phyloP scores from a whole-genome alignment of 2,329 filamentous ascomycete genomes.

The Colletotrichum scovillei region DNA sequence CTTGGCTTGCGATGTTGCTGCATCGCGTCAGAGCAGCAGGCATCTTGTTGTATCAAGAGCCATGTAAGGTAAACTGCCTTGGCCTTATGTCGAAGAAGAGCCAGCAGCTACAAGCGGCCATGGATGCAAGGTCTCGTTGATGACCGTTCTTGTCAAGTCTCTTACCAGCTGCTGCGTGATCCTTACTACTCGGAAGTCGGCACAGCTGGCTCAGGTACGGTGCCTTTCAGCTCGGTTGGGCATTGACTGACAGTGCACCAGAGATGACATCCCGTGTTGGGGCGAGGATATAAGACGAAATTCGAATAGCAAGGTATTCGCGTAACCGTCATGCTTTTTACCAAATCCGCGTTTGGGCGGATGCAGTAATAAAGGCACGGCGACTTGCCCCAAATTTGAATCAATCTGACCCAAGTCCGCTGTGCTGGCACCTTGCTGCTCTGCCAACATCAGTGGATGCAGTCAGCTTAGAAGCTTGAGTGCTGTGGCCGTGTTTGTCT shows the following conservation, averaged over 20 bases:
- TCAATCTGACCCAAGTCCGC: too few relatives aligned
- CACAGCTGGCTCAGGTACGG: conserved; percentile 9
- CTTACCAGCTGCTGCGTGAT: neutral
- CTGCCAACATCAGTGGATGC: neutral
- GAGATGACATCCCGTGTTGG: conserved; percentile 13
- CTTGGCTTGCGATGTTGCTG: neutral
- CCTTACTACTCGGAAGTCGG: conserved; percentile 9
- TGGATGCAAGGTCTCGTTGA: neutral
- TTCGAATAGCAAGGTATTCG: neutral
- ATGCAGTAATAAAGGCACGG: neutral
- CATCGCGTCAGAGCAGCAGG: neutral
- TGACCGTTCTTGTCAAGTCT: neutral
- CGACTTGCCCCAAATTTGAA: neutral
- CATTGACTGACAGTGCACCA: conserved; percentile 12
- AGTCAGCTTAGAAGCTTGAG: neutral
- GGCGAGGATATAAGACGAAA: conserved; percentile 20
- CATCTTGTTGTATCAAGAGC: neutral
- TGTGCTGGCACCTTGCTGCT: neutral
- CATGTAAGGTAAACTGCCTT: neutral
- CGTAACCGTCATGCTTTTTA: neutral
- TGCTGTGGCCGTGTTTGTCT: neutral
- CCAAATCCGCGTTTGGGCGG: neutral
- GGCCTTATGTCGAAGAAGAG: neutral
- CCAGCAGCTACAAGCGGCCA: neutral
- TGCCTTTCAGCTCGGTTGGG: neutral